Percentiles rank a stretch among this genome's conserved stretches.
Conservation (phyloP, 2,329 filamentous ascomycete genomes). For the Atkinsonella hypoxylon region DNA sequence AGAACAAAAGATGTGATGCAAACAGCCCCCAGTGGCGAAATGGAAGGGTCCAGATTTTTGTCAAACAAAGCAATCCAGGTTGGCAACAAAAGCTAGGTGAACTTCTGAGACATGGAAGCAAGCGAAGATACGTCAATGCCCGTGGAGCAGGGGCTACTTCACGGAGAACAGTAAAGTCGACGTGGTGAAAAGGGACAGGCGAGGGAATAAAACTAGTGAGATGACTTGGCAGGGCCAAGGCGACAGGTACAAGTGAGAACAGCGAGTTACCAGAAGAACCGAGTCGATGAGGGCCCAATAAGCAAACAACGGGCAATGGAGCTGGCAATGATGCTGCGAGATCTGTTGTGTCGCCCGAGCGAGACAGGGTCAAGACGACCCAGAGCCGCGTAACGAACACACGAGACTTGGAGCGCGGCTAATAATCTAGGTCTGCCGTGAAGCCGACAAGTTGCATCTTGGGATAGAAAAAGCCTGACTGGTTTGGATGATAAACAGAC, state of each 20-base stretch:
- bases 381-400: not conserved
- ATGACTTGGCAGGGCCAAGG: slow-evolving; percentile 1
- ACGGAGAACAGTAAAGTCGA: not conserved
- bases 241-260: not conserved
- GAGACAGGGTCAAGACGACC: not conserved
- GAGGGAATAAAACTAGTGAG: not conserved
- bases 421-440: not conserved
- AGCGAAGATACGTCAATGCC: slow-evolving; percentile 1
- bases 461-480: not conserved
- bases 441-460: not conserved
- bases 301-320: not conserved
- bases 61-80: not conserved
- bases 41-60: not conserved
- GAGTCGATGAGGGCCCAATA: not conserved
- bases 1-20: slow-evolving; percentile 1
- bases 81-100: slow-evolving; percentile 2
- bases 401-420: not conserved
- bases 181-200: not conserved
- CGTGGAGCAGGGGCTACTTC: not conserved
- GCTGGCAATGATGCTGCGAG: not conserved
- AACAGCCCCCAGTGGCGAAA: not conserved
- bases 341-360: not conserved
- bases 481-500: not conserved
- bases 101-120: slow-evolving; percentile 7
- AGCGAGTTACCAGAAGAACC: not conserved